These are phyloP conservation scores for Russula sp. DNA, from an alignment of 768 basidiomycete species.

Conservation along the genomic window DNA sequence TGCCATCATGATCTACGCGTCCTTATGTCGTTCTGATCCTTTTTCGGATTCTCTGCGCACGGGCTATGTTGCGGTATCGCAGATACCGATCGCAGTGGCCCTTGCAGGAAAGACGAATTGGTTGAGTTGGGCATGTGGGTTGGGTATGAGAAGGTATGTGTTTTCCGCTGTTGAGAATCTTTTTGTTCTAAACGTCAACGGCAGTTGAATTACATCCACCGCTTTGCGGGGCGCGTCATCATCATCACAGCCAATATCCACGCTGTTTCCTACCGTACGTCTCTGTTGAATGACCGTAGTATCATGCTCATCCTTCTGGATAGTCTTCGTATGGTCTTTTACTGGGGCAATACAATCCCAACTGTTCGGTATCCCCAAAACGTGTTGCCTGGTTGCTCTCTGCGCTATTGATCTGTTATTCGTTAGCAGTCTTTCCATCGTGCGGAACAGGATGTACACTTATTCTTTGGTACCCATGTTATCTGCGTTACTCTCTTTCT, in stretches of 20 bases:
- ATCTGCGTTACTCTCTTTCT: constrained; percentile 44
- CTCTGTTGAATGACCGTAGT: background rate
- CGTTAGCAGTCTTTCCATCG: constrained; percentile 42
- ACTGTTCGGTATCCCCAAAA: background rate
- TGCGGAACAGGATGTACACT: constrained; percentile 45
- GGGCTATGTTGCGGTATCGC: constrained; percentile 44
- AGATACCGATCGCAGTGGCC: constrained; percentile 45
- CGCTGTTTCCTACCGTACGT: constrained; percentile 42
- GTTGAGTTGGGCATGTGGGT: constrained; percentile 43
- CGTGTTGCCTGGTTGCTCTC: constrained; percentile 38
- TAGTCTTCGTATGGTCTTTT: constrained; percentile 20
- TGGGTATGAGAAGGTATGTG: constrained; percentile 48
- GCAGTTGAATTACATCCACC: constrained; percentile 54
- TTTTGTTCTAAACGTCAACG: constrained; percentile 16
- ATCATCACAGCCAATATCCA: constrained; percentile 45
- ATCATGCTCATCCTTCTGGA: background rate
- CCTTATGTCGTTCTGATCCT: constrained; percentile 39
- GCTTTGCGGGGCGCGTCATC: constrained; percentile 47
- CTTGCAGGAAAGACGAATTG: constrained; percentile 52
- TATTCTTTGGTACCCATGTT: constrained; percentile 46
- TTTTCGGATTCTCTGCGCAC: constrained; percentile 38
- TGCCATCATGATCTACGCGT: constrained; percentile 38
- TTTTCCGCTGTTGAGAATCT: background rate
- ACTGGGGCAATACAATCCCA: background rate
- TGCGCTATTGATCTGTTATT: constrained; percentile 39